A percentile compares a stretch with the other conserved stretches of the same genome.
Conservation (phyloP, 2,329 filamentous ascomycete species). For the Botrytis galanthina region DNA sequence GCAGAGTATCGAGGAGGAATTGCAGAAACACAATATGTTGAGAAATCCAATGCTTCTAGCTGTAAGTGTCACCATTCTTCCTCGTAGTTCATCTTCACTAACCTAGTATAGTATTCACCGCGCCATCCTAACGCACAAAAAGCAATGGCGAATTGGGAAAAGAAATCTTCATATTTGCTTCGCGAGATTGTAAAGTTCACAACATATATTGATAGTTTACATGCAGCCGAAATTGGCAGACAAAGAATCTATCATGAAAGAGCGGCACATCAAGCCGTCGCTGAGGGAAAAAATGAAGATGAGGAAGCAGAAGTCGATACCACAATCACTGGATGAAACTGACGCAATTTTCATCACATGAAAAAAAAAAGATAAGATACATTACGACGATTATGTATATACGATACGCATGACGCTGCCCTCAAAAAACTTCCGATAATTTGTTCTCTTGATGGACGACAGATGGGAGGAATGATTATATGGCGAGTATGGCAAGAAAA, state of each 20-base stretch:
- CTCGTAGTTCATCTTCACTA: neutral
- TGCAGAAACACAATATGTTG: conserved; percentile 84
- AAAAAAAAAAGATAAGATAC: conserved; percentile 8
- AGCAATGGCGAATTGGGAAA: conserved; percentile 96
- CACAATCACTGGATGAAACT: conserved; percentile 4
- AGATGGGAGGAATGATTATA: neutral
- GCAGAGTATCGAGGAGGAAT: conserved; percentile 77
- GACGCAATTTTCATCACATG: neutral
- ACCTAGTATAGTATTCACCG: conserved; percentile 64
- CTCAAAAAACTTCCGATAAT: neutral
- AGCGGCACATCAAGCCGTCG: conserved; percentile 38
- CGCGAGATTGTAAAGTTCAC: conserved; percentile 95
- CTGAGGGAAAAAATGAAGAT: conserved; percentile 25
- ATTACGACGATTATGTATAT: conserved; percentile 16
- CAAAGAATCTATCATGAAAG: conserved; percentile 65
- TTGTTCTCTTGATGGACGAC: neutral
- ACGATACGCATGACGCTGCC: conserved; percentile 5
- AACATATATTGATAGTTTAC: conserved; percentile 86
- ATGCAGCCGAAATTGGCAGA: conserved; percentile 67
- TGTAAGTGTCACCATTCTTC: conserved; percentile 42
- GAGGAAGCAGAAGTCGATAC: conserved; percentile 22
- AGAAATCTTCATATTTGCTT: conserved; percentile 87
- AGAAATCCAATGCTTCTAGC: conserved; percentile 84
- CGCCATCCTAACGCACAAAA: conserved; percentile 76
- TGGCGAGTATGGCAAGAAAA: neutral